Evolutionary conservation across 2,329 filamentous ascomycete genomes (phyloP).

Genomic region (Penicillium sp.): DNA sequence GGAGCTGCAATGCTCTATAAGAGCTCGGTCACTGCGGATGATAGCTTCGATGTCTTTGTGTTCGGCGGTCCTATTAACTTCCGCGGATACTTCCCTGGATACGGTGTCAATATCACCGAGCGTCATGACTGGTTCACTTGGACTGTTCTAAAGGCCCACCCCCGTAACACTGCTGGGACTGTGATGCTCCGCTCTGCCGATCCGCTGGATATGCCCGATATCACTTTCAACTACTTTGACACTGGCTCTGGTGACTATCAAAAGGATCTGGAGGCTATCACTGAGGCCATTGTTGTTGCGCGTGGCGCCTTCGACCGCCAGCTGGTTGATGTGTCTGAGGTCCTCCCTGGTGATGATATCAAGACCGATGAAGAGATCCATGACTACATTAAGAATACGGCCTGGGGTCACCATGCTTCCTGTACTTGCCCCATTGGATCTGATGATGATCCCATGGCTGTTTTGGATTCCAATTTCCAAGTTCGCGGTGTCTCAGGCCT

Average conservation of each 20-base stretch:
- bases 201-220: constrained; percentile 63
- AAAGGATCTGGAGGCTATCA: constrained; percentile 15
- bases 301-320: constrained; percentile 48
- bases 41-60: constrained; percentile 56
- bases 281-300: constrained; percentile 40
- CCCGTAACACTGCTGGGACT: constrained; percentile 61
- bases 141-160: constrained; percentile 60
- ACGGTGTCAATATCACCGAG: constrained; percentile 46
- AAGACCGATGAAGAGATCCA: constrained; percentile 42
- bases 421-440: constrained; percentile 58
- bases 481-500: constrained; percentile 58
- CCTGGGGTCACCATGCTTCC: constrained; percentile 60
- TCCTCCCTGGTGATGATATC: constrained; percentile 46
- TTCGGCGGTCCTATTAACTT: constrained; percentile 58
- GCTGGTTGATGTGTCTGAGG: constrained; percentile 45
- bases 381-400: constrained; percentile 51
- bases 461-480: constrained; percentile 57
- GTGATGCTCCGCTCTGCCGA: constrained; percentile 62
- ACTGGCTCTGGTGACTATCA: constrained; percentile 34
- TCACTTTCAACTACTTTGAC: constrained; percentile 61
- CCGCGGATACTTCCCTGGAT: constrained; percentile 52
- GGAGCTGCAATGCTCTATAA: constrained; percentile 50
- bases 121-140: constrained; percentile 47
- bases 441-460: constrained; percentile 54
- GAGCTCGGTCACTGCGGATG: constrained; percentile 39